These are phyloP conservation scores for Geosiphon pyriformis DNA, from an alignment of 192 early-diverging fungal genomes.

Conservation along the genomic window DNA sequence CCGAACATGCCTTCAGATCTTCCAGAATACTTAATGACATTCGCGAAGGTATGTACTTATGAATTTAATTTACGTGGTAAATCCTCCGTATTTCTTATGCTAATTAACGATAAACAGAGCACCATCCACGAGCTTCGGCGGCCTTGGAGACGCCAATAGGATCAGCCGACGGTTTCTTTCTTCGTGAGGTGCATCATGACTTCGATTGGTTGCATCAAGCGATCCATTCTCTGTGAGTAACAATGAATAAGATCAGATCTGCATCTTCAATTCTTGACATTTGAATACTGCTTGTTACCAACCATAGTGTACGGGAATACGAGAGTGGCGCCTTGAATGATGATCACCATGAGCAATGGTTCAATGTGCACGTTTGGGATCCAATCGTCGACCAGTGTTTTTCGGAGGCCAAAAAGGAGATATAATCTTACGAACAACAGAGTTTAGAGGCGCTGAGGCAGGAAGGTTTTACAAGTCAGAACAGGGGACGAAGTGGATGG, in stretches of 20 bases:
- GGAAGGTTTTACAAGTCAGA: neutral
- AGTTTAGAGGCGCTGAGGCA: neutral
- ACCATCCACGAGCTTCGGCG: neutral
- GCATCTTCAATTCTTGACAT: too few species aligned
- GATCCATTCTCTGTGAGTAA: constrained; percentile 20
- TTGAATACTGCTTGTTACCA: neutral
- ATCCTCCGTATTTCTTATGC: neutral
- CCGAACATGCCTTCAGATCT: constrained; percentile 17
- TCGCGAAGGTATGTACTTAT: neutral
- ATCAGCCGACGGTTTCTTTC: neutral
- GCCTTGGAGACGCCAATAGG: constrained; percentile 3
- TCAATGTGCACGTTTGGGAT: neutral
- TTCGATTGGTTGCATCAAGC: constrained; percentile 14
- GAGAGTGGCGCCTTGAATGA: neutral
- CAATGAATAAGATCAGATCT: neutral
- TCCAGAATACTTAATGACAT: neutral
- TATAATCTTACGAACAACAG: too few species aligned
- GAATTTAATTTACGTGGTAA: neutral
- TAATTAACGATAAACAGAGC: neutral
- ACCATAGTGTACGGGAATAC: constrained; percentile 2
- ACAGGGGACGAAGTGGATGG: neutral
- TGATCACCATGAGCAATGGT: constrained; percentile 10
- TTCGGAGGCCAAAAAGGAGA: neutral
- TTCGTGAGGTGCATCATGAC: constrained; percentile 7
- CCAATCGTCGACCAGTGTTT: neutral